Evolutionary conservation across 192 early-diverging fungal species (phyloP).

Genomic region (Chytriomyces hyalinus): DNA sequence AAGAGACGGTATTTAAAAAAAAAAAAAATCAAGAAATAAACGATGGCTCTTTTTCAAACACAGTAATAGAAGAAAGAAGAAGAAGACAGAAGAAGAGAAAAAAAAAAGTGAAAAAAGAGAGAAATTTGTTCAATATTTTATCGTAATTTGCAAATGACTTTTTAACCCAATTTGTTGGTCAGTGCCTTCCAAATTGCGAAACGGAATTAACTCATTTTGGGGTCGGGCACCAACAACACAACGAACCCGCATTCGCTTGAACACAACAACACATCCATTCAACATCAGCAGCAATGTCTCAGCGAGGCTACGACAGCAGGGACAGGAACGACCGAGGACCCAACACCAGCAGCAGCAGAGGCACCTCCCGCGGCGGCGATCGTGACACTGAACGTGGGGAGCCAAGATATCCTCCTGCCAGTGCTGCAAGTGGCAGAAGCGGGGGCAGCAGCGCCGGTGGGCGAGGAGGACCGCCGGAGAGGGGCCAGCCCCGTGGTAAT

Average conservation of each 20-base stretch:
- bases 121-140: too few species aligned
- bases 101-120: too few species aligned
- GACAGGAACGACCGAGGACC: slow-evolving; percentile 11
- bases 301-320: slow-evolving; percentile 12
- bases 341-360: slow-evolving; percentile 7
- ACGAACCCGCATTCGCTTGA: background rate
- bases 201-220: too few species aligned
- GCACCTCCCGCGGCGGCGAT: background rate
- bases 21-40: background rate
- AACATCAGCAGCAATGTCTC: background rate
- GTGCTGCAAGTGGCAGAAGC: slow-evolving; percentile 11
- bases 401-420: slow-evolving; percentile 21
- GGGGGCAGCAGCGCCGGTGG: background rate
- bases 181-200: too few species aligned
- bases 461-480: background rate
- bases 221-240: too few species aligned
- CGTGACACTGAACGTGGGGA: slow-evolving; percentile 3
- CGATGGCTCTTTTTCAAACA: too few species aligned
- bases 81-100: too few species aligned
- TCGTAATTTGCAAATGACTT: too few species aligned
- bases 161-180: too few species aligned
- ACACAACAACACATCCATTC: background rate
- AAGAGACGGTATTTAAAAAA: background rate
- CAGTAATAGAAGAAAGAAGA: too few species aligned
- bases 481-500: background rate